Evolutionary conservation across 371 early-diverging fungal species (phyloP).

Genomic region (Circinella umbellata): DNA sequence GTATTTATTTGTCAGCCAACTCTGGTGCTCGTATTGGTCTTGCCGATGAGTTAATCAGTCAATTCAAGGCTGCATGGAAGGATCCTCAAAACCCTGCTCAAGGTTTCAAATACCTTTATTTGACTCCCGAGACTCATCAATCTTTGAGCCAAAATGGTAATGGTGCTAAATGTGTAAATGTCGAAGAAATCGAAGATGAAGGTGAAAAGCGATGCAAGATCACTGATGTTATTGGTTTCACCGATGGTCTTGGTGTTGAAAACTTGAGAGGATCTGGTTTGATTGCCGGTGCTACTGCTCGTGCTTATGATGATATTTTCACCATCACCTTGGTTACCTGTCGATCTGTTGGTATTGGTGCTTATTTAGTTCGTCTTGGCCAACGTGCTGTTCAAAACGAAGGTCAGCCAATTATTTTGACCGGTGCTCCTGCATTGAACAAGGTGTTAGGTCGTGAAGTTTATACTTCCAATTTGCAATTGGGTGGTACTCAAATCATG

Average conservation of each 20-base stretch:
- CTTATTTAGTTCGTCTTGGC: conserved; percentile 98
- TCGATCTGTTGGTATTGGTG: conserved; percentile 99
- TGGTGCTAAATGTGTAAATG: conserved; percentile 64
- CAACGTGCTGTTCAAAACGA: conserved; percentile 98
- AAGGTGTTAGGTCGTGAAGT: conserved; percentile 98
- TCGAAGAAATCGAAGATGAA: conserved; percentile 69
- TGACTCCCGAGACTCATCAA: conserved; percentile 77
- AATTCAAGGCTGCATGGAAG: conserved; percentile 90
- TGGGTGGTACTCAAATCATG: conserved; percentile 99
- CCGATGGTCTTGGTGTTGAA: conserved; percentile 98
- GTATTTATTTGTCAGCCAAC: conserved; percentile 98
- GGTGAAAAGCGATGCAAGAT: conserved; percentile 86
- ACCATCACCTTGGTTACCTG: conserved; percentile 97
- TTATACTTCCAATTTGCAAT: conserved; percentile 97
- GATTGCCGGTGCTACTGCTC: conserved; percentile 98
- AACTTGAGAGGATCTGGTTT: conserved; percentile 97
- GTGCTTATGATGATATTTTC: conserved; percentile 97
- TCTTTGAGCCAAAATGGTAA: conserved; percentile 60
- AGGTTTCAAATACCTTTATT: conserved; percentile 94
- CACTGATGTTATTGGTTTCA: conserved; percentile 87
- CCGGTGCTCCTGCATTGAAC: conserved; percentile 98
- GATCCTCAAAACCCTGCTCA: conserved; percentile 79
- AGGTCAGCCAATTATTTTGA: conserved; percentile 97
- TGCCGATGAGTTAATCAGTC: conserved; percentile 87
- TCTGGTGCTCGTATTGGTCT: conserved; percentile 99